A percentile compares a stretch with the other conserved stretches of the same genome.
Conservation (phyloP, 148 eudicot species). For the Vaccinium myrtillus region DNA sequence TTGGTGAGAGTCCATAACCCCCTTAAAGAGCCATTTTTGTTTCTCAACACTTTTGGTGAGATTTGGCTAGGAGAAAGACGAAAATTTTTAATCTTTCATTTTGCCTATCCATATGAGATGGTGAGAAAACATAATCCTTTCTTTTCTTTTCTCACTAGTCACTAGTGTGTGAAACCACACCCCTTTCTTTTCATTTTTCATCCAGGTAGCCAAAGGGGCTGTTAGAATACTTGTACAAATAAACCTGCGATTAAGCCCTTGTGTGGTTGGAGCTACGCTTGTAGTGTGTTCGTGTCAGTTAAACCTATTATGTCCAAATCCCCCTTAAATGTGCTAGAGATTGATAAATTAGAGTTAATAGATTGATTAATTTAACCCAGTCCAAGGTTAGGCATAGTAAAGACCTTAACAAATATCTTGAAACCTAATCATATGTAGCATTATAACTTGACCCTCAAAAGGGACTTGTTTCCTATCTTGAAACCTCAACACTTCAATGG, state of each 20-base stretch:
- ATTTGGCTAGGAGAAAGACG: no score
- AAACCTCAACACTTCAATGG: not conserved
- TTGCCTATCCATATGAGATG: no score
- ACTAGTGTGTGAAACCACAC: no score
- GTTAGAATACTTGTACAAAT: no score
- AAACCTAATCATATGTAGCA: not conserved
- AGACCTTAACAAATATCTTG: not conserved
- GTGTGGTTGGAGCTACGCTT: not conserved
- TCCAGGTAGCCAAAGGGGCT: no score
- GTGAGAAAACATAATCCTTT: no score
- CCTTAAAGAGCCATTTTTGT: no score
- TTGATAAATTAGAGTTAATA: not conserved
- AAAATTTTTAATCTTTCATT: no score
- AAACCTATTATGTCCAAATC: not conserved
- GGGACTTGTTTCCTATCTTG: not conserved
- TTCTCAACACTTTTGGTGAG: no score
- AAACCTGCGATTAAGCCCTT: not conserved
- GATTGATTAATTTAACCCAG: not conserved
- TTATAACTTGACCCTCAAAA: not conserved
- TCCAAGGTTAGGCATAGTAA: not conserved
- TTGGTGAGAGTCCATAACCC: no score
- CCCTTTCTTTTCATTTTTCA: no score
- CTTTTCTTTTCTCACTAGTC: no score
- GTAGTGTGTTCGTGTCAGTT: not conserved
- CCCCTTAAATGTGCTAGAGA: not conserved